Evolutionary conservation across 2,329 filamentous ascomycete genomes (phyloP), one percentile per base, ranked within the genome.

Genomic region (Pseudonectria buxi): DNA sequence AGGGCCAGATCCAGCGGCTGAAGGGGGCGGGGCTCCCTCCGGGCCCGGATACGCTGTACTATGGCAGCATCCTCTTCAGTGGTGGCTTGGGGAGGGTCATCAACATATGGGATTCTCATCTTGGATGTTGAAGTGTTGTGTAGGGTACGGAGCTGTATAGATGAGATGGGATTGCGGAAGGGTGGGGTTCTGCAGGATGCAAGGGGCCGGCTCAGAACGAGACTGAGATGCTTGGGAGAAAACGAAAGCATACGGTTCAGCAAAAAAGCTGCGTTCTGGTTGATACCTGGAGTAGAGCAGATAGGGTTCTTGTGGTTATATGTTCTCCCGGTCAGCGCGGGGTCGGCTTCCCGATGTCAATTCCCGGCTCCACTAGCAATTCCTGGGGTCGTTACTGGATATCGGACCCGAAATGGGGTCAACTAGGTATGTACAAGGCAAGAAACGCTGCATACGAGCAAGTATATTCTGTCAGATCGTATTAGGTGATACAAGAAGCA

Each of bases 1-100:
- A 90, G 74, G 2, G 85, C 70, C 3, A 86, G 74, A 57, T 90
- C 85, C n/a, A 90, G 74, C 0, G 81, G 63, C 40, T 86, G 83
- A 14, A 90, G 72, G 3, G 81, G 81, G 2, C 83, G 77, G 1
- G 83, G 82, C 2, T 68, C 62, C 15, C 83, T 79, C 12, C 84
- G 81, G 24, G 72, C 77, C 9, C 67, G 63, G 51, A 87, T 77
- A 49, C 81, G 80, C 32, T 65, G 49, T 45, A 83, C 72, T 52
- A 86, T 78, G 24, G 68, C 73, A 1, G 63, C 63, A 6, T 78
- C 69, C 29, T 72, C 65, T 2, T 61, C 45, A 15, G 59, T 57
- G 12, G 63, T 47, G 9, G 68, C 60, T 10, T 63, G 60, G 3
- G 66, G 73, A 26, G 71, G 72, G 60, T 72, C 64, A 49, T 71